Percentiles rank a stretch among this genome's conserved stretches.
Conservation (phyloP, 495 filamentous ascomycete species). For the Mytilinidion resinicola region DNA sequence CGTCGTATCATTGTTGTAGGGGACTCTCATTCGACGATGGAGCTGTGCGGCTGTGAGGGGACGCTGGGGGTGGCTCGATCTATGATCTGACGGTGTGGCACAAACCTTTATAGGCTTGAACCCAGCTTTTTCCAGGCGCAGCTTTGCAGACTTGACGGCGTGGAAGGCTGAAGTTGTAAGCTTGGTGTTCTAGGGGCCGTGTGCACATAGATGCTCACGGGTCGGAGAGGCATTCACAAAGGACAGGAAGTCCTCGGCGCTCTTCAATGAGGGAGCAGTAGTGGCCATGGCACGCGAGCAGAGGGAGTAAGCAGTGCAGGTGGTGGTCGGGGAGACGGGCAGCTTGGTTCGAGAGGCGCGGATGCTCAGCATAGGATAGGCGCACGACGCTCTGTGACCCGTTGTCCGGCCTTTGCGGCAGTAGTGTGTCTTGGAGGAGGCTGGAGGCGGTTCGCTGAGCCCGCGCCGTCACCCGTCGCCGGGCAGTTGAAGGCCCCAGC, state of each 20-base stretch:
- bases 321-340: constrained; percentile 5
- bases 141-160: constrained; percentile 73
- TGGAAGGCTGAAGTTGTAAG: constrained; percentile 69
- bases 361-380: constrained; percentile 21
- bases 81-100: constrained; percentile 5
- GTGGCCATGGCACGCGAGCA: constrained; percentile 4
- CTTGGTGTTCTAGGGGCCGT: not conserved
- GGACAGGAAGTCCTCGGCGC: constrained; percentile 77
- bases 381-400: not conserved
- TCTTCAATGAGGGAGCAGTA: constrained; percentile 37
- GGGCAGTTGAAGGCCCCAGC: no score
- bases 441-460: no score
- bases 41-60: not conserved
- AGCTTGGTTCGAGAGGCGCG: constrained; percentile 9
- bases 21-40: not conserved
- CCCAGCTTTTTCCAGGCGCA: constrained; percentile 69
- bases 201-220: constrained; percentile 51
- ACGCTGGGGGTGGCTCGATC: not conserved
- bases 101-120: constrained; percentile 74
- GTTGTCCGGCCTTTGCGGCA: not conserved
- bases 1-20: no score
- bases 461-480: no score
- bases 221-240: constrained; percentile 95
- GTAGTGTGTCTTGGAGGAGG: no score
- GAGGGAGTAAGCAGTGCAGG: constrained; percentile 5